Base-by-base conservation (phyloP, 441 rosid genomes). In the Codiaeum variegatum region DNA sequence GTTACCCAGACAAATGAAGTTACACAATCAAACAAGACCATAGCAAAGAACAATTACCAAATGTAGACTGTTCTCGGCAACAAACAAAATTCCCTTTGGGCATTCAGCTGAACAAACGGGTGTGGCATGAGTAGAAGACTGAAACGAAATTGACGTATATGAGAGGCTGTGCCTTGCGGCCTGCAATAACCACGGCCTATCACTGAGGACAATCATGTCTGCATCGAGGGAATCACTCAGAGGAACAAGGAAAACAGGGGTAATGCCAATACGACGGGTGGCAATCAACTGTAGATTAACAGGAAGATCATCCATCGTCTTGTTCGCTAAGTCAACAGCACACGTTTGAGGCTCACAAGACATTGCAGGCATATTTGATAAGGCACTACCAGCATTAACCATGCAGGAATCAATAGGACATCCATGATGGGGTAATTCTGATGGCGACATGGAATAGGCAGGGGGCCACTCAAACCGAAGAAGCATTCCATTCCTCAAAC, bases 401-500 rank as follows among this genome's bases (percentile, higher is more conserved):
- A 76, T 66, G 75, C 72, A 62, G 58, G 82, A 75, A 80, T 76
- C 75, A 73, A 73, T 31, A 76, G 82, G 54, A 69, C 72, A 70
- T 66, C 73, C 74, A 40, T 44, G 70, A 76, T 68, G 63, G 19
- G 73, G 75, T 71, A 74, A 66, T 67, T 76, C 88, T 36, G 83
- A 70, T 74, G 88, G 78, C 68, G 77, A 75, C 75, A 77, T 66
- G 64, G 82, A 59, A 54, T 75, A 79, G n/a, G 78, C 67, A 74
- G 87, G 75, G 70, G 97, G 95, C 97, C 95, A 91, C 84, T 96
- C 98, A 87, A 93, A 93, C 46, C 97, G 94, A 69, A 96, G 97
- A 55, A 96, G 88, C 99, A 96, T 96, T 70, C 99, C 99, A 78
- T 96, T 96, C 85, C 99, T 93, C 83, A 96, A 85, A 69, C 99